A percentile compares a stretch with the other conserved stretches of the same genome.
Evolutionary conservation across 768 basidiomycete species (phyloP).

Genomic region (Lactarius akahatsu): DNA sequence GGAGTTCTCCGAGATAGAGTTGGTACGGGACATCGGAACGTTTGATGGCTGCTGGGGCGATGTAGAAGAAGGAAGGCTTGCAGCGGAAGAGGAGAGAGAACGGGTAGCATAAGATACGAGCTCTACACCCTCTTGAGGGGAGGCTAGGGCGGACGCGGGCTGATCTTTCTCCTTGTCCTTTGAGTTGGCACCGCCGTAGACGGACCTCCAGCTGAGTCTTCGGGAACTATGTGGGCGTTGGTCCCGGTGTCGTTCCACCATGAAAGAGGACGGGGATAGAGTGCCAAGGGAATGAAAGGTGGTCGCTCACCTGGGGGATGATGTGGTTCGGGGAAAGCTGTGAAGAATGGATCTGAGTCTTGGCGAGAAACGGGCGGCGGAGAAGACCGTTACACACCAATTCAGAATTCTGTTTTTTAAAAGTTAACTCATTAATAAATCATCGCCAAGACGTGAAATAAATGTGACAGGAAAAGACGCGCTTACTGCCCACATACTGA

Average conservation of each 20-base stretch:
- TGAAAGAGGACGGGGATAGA: slow-evolving; percentile 20
- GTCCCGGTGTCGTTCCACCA: slow-evolving; percentile 32
- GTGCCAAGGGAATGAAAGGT: slow-evolving; percentile 9
- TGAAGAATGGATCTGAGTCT: slow-evolving; percentile 1
- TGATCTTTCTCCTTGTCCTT: slow-evolving; percentile 32
- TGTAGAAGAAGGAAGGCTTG: slow-evolving; percentile 30
- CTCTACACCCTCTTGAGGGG: slow-evolving; percentile 37
- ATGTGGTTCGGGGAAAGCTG: slow-evolving; percentile 16
- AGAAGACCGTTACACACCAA: slow-evolving; percentile 10
- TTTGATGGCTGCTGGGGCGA: slow-evolving; percentile 21
- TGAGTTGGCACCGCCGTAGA: slow-evolving; percentile 30
- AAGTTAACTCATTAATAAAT: neutral
- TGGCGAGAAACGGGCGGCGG: slow-evolving; percentile 10
- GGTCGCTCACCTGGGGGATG: slow-evolving; percentile 20
- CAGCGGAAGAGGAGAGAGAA: slow-evolving; percentile 28
- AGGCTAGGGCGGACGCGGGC: slow-evolving; percentile 26
- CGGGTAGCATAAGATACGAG: slow-evolving; percentile 33
- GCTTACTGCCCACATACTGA: neutral
- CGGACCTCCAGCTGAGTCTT: slow-evolving; percentile 34
- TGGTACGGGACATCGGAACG: slow-evolving; percentile 32
- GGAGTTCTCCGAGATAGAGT: slow-evolving; percentile 30
- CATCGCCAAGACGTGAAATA: neutral
- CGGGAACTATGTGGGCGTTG: slow-evolving; percentile 30
- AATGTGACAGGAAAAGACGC: neutral
- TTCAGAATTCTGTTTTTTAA: slow-evolving; percentile 2